Conservation (phyloP, 2,329 filamentous ascomycete genomes). For the Aspergillus aculeatinus region DNA sequence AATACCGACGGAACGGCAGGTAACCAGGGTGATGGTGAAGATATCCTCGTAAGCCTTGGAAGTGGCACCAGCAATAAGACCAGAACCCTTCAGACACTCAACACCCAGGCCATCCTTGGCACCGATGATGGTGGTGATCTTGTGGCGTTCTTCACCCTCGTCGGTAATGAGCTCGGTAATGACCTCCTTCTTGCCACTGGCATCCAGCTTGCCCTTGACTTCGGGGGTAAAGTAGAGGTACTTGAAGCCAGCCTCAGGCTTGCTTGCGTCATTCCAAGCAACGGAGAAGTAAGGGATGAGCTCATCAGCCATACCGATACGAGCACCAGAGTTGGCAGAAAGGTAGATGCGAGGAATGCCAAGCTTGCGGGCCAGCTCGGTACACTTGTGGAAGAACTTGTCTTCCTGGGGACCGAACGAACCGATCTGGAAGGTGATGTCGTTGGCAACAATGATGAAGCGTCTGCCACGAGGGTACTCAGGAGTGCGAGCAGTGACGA, state of each 20-base stretch:
- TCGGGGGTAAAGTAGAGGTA: slow-evolving; percentile 92
- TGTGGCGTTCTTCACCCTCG: slow-evolving; percentile 85
- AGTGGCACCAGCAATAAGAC: slow-evolving; percentile 96
- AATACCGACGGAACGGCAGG: slow-evolving; percentile 97
- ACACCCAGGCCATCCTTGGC: slow-evolving; percentile 95
- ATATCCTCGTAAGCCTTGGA: slow-evolving; percentile 98
- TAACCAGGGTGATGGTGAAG: slow-evolving; percentile 96
- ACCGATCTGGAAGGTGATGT: slow-evolving; percentile 98
- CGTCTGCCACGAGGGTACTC: slow-evolving; percentile 91
- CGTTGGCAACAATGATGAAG: slow-evolving; percentile 97
- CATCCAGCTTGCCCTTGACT: slow-evolving; percentile 82
- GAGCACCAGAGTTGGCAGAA: slow-evolving; percentile 97
- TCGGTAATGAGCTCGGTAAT: slow-evolving; percentile 86
- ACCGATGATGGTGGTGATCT: slow-evolving; percentile 91
- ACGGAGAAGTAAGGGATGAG: slow-evolving; percentile 96
- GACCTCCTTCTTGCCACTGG: slow-evolving; percentile 70
- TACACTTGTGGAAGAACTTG: slow-evolving; percentile 98
- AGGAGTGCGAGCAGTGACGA: slow-evolving; percentile 89
- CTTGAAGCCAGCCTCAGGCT: slow-evolving; percentile 87
- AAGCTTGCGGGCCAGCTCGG: slow-evolving; percentile 87
- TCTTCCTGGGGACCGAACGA: slow-evolving; percentile 96
- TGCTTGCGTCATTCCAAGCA: slow-evolving; percentile 83
- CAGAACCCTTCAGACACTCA: slow-evolving; percentile 93
- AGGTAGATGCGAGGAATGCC: slow-evolving; percentile 97
- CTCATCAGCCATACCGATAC: slow-evolving; percentile 94